These are phyloP conservation scores for Thymus mandschuricus DNA, from an alignment of 257 asterid genomes.

Conservation along the genomic window DNA sequence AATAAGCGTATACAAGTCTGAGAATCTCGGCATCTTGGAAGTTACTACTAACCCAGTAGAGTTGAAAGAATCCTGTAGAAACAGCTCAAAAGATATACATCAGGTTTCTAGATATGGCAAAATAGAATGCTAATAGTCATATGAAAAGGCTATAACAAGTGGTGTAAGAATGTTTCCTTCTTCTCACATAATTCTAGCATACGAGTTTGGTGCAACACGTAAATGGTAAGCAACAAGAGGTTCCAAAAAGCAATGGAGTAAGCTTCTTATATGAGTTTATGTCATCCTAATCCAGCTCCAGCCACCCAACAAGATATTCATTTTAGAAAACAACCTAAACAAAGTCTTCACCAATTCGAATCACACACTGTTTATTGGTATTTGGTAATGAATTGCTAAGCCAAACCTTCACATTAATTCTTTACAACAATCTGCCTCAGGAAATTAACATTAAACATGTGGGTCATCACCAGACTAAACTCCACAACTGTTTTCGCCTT, in stretches of 20 bases:
- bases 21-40: conserved; percentile 93
- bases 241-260: neutral
- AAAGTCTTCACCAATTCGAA: neutral
- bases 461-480: neutral
- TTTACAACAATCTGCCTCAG: neutral
- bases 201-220: conserved; percentile 1
- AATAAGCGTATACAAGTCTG: conserved; percentile 79
- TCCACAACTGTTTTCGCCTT: neutral
- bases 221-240: conserved; percentile 4
- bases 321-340: neutral
- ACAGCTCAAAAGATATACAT: conserved; percentile 25
- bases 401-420: neutral
- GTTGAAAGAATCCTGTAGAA: conserved; percentile 70
- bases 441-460: neutral
- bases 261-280: neutral
- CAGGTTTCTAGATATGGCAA: conserved; percentile 28
- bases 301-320: neutral
- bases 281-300: neutral
- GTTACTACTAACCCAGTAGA: conserved; percentile 79
- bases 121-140: neutral
- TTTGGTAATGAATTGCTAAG: neutral
- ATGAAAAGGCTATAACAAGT: neutral
- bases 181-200: neutral
- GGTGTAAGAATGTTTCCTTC: conserved; percentile 5
- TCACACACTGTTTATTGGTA: neutral